Conservation (phyloP, 1,139 yeast species). For the Zygosaccharomyces sapae region DNA sequence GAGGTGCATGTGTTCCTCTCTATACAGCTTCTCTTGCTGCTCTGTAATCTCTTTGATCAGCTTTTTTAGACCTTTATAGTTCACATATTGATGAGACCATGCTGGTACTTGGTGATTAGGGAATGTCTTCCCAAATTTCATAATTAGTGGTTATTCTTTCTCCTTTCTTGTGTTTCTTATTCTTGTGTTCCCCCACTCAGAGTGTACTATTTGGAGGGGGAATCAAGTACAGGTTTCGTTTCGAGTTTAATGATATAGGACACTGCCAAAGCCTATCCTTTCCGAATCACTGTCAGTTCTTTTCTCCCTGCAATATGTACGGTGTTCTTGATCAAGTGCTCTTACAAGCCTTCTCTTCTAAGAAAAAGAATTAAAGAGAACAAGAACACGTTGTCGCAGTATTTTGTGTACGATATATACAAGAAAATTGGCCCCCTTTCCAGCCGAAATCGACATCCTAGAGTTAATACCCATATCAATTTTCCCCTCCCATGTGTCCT, state of each 20-base stretch:
- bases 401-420: neutral
- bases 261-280: neutral
- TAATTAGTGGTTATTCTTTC: conserved; percentile 24
- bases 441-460: neutral
- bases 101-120: conserved; percentile 87
- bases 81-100: conserved; percentile 77
- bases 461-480: neutral
- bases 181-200: neutral
- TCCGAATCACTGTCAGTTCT: neutral
- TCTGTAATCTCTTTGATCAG: conserved; percentile 55
- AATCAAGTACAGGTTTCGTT: neutral
- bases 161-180: neutral
- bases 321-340: neutral
- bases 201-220: neutral
- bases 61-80: conserved; percentile 81
- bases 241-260: neutral
- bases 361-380: neutral
- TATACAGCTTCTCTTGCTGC: conserved; percentile 33
- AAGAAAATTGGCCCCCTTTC: neutral
- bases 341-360: neutral
- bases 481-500: neutral
- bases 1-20: conserved; percentile 13
- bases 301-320: neutral
- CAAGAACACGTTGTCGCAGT: neutral
- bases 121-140: conserved; percentile 87